Conservation (phyloP, 2,329 filamentous ascomycete genomes). For the Colletotrichum paranaense region DNA sequence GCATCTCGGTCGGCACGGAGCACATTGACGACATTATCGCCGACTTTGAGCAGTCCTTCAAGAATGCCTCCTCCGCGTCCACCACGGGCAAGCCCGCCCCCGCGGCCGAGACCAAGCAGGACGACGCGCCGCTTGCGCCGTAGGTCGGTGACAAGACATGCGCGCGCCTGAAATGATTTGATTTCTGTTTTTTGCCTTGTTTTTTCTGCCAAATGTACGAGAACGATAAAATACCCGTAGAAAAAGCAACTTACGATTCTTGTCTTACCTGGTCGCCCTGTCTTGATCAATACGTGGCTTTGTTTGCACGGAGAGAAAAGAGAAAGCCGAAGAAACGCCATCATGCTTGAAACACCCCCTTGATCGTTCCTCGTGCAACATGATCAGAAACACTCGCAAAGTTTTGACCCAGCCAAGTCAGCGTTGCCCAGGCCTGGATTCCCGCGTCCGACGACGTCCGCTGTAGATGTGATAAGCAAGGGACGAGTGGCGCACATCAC, state of each 20-base stretch:
- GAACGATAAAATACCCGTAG: conserved; percentile 26
- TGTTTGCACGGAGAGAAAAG: not conserved
- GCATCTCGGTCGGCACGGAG: conserved; percentile 94
- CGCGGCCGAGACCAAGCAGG: conserved; percentile 45
- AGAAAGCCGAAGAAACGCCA: not conserved
- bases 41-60: conserved; percentile 93
- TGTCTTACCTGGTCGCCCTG: not conserved
- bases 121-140: conserved; percentile 48
- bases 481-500: not conserved
- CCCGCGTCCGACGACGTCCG: not conserved
- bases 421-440: not conserved
- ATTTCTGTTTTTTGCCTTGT: not conserved
- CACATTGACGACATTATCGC: conserved; percentile 98
- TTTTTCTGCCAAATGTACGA: conserved; percentile 7
- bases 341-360: not conserved
- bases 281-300: not conserved
- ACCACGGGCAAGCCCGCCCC: conserved; percentile 44
- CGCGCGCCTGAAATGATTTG: not conserved
- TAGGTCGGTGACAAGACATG: conserved; percentile 36
- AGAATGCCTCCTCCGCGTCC: conserved; percentile 63
- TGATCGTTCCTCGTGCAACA: not conserved
- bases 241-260: conserved; percentile 18
- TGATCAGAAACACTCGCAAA: not conserved
- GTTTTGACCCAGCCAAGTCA: not conserved
- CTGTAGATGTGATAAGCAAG: not conserved